Evolutionary conservation across 805 yeast genomes (phyloP).

Genomic region (Saturnispora hagleri): DNA sequence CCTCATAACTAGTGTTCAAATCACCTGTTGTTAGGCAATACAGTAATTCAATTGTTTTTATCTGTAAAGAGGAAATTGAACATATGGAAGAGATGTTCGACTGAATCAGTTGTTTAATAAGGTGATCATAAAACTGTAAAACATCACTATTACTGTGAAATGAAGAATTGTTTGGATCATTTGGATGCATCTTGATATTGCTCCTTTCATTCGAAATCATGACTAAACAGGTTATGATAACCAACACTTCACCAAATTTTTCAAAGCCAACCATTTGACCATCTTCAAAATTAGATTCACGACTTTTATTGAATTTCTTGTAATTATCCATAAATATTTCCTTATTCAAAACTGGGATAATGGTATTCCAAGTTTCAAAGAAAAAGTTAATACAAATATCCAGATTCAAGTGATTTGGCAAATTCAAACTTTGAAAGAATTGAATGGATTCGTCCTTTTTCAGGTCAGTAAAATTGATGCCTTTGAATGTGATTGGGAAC

Average conservation of each 20-base stretch:
- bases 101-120: constrained; percentile 53
- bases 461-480: constrained; percentile 31
- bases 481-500: constrained; percentile 26
- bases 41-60: constrained; percentile 56
- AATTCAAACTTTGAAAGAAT: constrained; percentile 35
- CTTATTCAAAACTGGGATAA: constrained; percentile 62
- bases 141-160: constrained; percentile 23
- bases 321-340: constrained; percentile 59
- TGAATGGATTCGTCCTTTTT: constrained; percentile 33
- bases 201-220: constrained; percentile 33
- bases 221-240: constrained; percentile 43
- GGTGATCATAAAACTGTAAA: constrained; percentile 45
- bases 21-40: constrained; percentile 70
- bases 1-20: constrained; percentile 60
- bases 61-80: constrained; percentile 61
- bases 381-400: constrained; percentile 61
- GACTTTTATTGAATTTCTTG: constrained; percentile 34
- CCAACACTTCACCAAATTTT: constrained; percentile 46
- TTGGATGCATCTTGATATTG: constrained; percentile 10
- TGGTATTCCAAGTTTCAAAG: constrained; percentile 70
- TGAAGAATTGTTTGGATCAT: constrained; percentile 2
- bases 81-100: constrained; percentile 53
- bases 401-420: constrained; percentile 48
- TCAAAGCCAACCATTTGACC: constrained; percentile 37
- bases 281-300: constrained; percentile 37